These are phyloP conservation scores for Papiliotrema laurentii DNA, from an alignment of 1,284 basidiomycete species.

Conservation along the genomic window DNA sequence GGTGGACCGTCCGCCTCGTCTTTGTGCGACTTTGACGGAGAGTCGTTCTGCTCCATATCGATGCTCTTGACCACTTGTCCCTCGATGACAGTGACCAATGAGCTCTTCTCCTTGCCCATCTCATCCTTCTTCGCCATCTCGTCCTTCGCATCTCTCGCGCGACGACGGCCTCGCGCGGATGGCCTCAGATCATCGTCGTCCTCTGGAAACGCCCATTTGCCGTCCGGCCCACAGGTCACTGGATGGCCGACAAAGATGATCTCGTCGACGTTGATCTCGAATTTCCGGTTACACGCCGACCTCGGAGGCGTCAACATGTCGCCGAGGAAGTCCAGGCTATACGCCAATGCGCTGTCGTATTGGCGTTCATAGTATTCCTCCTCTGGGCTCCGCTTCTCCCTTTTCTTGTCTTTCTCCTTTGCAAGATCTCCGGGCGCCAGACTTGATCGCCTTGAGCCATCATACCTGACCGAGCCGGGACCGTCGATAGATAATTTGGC, in stretches of 20 bases:
- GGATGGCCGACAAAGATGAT: conserved; percentile 95
- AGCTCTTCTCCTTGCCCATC: conserved; percentile 1
- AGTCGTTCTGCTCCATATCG: background rate
- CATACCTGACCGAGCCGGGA: background rate
- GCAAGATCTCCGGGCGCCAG: background rate
- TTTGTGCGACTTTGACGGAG: background rate
- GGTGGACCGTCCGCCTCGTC: conserved; percentile 39
- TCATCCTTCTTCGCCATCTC: conserved; percentile 6
- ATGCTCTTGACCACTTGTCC: conserved; percentile 8
- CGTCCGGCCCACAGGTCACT: conserved; percentile 72
- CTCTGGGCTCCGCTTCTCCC: conserved; percentile 4
- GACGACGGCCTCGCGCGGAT: conserved; percentile 13
- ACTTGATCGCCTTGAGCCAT: background rate
- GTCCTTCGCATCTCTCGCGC: conserved; percentile 5
- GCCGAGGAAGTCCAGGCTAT: conserved; percentile 74
- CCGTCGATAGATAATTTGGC: background rate
- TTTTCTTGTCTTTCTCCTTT: background rate
- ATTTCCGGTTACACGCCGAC: conserved; percentile 86
- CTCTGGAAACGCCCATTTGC: conserved; percentile 55
- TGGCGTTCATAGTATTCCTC: conserved; percentile 23
- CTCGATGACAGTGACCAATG: conserved; percentile 25
- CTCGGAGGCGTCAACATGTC: conserved; percentile 72
- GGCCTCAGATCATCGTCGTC: conserved; percentile 15
- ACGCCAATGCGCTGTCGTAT: conserved; percentile 58
- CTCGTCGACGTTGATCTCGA: conserved; percentile 87